Conservation (phyloP, 2,329 filamentous ascomycete genomes). For the Dactylellina sp. region DNA sequence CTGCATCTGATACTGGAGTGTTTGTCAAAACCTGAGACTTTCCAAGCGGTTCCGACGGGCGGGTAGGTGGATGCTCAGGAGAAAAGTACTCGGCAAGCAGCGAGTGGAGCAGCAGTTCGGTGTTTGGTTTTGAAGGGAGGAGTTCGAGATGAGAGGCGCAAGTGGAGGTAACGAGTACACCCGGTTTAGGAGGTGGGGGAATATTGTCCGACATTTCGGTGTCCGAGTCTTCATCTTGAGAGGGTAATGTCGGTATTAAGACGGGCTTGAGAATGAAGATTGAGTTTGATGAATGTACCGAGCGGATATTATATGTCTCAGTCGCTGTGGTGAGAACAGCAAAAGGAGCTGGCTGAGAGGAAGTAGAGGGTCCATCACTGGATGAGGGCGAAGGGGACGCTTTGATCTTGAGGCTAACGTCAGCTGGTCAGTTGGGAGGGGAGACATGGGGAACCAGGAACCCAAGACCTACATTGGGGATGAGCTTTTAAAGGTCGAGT, state of each 20-base stretch:
- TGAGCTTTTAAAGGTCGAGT: slow-evolving; percentile 48
- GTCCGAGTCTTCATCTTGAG: slow-evolving; percentile 37
- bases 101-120: slow-evolving; percentile 35
- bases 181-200: slow-evolving; percentile 24
- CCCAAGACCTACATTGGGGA: slow-evolving; percentile 58
- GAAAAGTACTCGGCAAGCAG: slow-evolving; percentile 41
- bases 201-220: slow-evolving; percentile 37
- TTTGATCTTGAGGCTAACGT: slow-evolving; percentile 60
- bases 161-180: slow-evolving; percentile 58
- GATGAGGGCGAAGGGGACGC: slow-evolving; percentile 28
- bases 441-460: not conserved
- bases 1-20: slow-evolving; percentile 57
- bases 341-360: slow-evolving; percentile 26
- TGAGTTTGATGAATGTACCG: slow-evolving; percentile 60
- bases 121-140: slow-evolving; percentile 54
- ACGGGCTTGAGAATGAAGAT: slow-evolving; percentile 59
- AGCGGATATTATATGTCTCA: slow-evolving; percentile 59
- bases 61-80: slow-evolving; percentile 7
- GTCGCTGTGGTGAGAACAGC: slow-evolving; percentile 59
- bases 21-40: slow-evolving; percentile 30
- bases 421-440: slow-evolving; percentile 11
- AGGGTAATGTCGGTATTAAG: slow-evolving; percentile 25
- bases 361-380: slow-evolving; percentile 9
- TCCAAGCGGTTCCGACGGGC: slow-evolving; percentile 21
- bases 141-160: slow-evolving; percentile 59